Conservation (phyloP, 768 basidiomycete species). For the Mycena floridula region DNA sequence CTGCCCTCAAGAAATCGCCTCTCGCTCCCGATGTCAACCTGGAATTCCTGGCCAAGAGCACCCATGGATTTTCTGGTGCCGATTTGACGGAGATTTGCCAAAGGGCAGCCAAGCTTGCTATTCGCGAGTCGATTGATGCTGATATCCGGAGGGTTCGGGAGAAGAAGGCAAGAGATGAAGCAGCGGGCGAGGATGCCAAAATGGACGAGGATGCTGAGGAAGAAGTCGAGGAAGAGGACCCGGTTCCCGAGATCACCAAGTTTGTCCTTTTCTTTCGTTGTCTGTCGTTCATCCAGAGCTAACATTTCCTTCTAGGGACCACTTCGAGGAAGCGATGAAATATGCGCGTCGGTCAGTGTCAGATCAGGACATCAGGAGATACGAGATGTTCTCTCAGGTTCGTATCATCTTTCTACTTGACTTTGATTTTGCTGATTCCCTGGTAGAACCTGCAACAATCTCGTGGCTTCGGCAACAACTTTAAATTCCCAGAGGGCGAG, state of each 20-base stretch:
- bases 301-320: constrained; percentile 49
- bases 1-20: constrained; percentile 89
- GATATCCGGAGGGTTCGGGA: constrained; percentile 81
- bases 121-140: constrained; percentile 89
- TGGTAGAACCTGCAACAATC: constrained; percentile 84
- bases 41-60: constrained; percentile 79
- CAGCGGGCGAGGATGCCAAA: constrained; percentile 56
- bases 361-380: constrained; percentile 93
- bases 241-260: constrained; percentile 84
- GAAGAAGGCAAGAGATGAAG: constrained; percentile 75
- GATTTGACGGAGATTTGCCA: constrained; percentile 99
- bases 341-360: constrained; percentile 96
- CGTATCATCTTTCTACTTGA: constrained; percentile 14
- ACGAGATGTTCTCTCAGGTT: constrained; percentile 97
- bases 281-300: background rate
- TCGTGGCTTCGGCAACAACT: constrained; percentile 88
- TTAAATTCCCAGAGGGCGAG: constrained; percentile 93
- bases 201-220: constrained; percentile 68
- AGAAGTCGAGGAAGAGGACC: constrained; percentile 71
- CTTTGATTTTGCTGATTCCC: constrained; percentile 7
- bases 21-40: constrained; percentile 80
- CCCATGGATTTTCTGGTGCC: constrained; percentile 98
- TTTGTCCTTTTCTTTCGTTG: constrained; percentile 21
- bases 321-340: constrained; percentile 99
- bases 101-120: constrained; percentile 94